Evolutionary conservation across 352 stramenopile species (phyloP), one percentile per base, ranked within the genome.

Genomic region (Phytophthora aleatoria): DNA sequence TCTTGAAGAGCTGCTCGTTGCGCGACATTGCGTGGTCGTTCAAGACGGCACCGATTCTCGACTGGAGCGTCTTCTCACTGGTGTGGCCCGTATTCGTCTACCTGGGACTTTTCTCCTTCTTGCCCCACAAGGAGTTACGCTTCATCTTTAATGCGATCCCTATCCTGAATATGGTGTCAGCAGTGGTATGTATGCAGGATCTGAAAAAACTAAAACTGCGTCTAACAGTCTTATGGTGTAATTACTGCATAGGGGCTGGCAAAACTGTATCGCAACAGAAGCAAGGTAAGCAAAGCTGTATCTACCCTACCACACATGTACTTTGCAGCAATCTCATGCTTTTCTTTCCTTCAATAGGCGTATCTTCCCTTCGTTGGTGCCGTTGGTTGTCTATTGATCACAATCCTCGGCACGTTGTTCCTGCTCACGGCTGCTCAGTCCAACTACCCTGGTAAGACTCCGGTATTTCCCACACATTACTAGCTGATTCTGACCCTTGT

Each of bases 61-160:
- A 92, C 44, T 66, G 67, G 24, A 77, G 69, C 5, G 83, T 94
- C 6, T 33, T 74, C 43, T 73, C 77, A 26, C 75, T 91, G 51
- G 67, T 84, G 38, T 91, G 81, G 81, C 85, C 85, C 0, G 68
- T 88, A 24, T 71, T 91, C 28, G 67, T 85, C 31, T 99, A 99
- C 73, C 65, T 99, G 7, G 69, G 67, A 13, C 77, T 99, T 5
- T 99, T 99, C 69, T 99, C 97, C 1, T 67, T 97, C 28, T 77
- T 99, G 15, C 97, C 96, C 11, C 97, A 99, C 83, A 99, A 99
- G 71, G 97, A 99, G 73, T 86, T 99, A 11, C 84, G 97, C 51
- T 99, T 99, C 69, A 91, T 99, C 39, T 98, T 99, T 73, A 98
- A 97, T 44, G 93, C 92, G 9, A 81, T 99, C 13, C 96, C 96